A percentile compares a stretch with the other conserved stretches of the same genome.
Conservation (phyloP, 202 grass and related monocot genomes). For the Carex arenaria region DNA sequence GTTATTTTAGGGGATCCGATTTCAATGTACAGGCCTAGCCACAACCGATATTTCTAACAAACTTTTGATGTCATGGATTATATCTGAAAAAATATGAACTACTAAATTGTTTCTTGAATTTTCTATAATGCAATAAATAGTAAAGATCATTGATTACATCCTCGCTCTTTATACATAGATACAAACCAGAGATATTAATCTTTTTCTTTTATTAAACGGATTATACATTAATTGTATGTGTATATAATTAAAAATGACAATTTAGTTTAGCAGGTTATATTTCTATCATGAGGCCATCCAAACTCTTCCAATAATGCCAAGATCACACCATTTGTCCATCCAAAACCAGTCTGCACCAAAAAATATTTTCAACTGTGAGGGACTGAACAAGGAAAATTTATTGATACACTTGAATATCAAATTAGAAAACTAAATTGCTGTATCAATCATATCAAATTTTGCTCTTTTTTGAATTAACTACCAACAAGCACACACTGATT, state of each 20-base stretch:
- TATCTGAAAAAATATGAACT: too few relatives aligned
- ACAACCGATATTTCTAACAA: too few relatives aligned
- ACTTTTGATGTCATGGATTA: too few relatives aligned
- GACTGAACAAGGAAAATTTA: background rate
- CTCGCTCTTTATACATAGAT: too few relatives aligned
- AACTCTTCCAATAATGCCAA: constrained; percentile 85
- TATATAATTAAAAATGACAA: background rate
- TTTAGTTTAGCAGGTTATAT: constrained; percentile 38
- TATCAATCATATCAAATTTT: background rate
- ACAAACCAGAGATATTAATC: too few relatives aligned
- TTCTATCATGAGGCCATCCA: constrained; percentile 67
- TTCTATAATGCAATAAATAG: too few relatives aligned
- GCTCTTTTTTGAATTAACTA: constrained; percentile 2
- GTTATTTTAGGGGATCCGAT: too few relatives aligned
- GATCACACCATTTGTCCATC: constrained; percentile 93
- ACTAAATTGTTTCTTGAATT: too few relatives aligned
- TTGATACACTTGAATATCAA: background rate
- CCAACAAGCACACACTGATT: background rate
- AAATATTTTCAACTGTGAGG: background rate
- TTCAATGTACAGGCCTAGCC: too few relatives aligned
- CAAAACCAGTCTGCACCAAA: constrained; percentile 82
- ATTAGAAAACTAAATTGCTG: background rate
- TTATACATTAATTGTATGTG: too few relatives aligned
- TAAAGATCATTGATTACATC: too few relatives aligned
- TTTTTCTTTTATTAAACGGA: too few relatives aligned